Conservation (phyloP, 352 stramenopile genomes). For the Pseudoperonospora humuli region DNA sequence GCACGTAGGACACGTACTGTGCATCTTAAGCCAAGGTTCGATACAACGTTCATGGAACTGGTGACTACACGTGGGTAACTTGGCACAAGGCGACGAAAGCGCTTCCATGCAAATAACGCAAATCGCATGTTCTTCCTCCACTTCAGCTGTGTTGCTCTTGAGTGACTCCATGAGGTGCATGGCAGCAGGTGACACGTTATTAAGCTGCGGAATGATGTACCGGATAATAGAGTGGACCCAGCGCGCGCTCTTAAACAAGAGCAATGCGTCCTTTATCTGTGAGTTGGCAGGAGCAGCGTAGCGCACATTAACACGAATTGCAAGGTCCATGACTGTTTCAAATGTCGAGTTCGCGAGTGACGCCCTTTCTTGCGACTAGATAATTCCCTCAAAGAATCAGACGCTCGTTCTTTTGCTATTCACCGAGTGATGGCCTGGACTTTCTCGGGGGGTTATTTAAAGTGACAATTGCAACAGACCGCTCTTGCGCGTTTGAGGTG, state of each 20-base stretch:
- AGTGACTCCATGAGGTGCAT: conserved; percentile 53
- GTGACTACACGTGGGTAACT: conserved; percentile 66
- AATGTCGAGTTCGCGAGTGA: conserved; percentile 11
- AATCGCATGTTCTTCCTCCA: conserved; percentile 18
- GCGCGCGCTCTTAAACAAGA: conserved; percentile 82
- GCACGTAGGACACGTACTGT: conserved; percentile 80
- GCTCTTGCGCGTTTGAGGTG: conserved; percentile 24
- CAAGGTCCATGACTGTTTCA: conserved; percentile 58
- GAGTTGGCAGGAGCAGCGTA: conserved; percentile 80
- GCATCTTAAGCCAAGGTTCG: conserved; percentile 82
- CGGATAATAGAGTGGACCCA: conserved; percentile 88
- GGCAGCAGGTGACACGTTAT: conserved; percentile 68
- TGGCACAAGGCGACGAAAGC: conserved; percentile 40
- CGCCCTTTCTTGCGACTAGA: conserved; percentile 13
- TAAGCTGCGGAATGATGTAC: conserved; percentile 85
- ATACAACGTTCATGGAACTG: conserved; percentile 78
- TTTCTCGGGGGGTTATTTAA: conserved; percentile 19
- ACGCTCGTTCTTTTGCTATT: background rate
- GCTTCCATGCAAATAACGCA: conserved; percentile 85
- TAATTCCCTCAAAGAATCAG: too few species aligned
- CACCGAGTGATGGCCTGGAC: conserved; percentile 17
- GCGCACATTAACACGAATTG: conserved; percentile 83
- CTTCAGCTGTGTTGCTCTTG: conserved; percentile 31
- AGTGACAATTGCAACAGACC: conserved; percentile 10
- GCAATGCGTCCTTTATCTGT: conserved; percentile 82